Evolutionary conservation across 106 monocot genomes (phyloP), one percentile per base, ranked within the genome.

Genomic region (Iris macrosiphon): DNA sequence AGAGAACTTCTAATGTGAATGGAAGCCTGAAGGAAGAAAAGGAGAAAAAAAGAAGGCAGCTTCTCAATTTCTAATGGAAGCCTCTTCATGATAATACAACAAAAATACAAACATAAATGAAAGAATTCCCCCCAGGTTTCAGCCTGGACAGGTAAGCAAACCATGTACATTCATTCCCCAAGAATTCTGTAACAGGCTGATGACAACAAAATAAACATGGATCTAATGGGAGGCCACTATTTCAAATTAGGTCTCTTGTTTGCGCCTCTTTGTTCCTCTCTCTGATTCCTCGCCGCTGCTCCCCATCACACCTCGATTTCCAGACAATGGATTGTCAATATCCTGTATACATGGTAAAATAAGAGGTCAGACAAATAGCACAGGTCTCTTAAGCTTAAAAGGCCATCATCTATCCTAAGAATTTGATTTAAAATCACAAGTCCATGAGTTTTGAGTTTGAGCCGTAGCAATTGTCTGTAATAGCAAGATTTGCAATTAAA

Each of bases 181-280:
- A 1, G 10, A 16, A 3, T 20, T 31, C n/a, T 0, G 22, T 14
- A n/a, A 29, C 38, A 7, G 39, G 12, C 1, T 3, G 3, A 40
- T 1, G 30, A 16, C 14, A 24, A 25, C 4, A 26, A 13, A 26
- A 27, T 41, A 29, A 26, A 50, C n/a, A n/a, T n/a, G n/a, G n/a
- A n/a, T n/a, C n/a, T n/a, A n/a, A n/a, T n/a, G n/a, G n/a, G n/a
- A n/a, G n/a, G n/a, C n/a, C n/a, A n/a, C n/a, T n/a, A n/a, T n/a
- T n/a, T n/a, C n/a, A n/a, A n/a, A n/a, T n/a, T n/a, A n/a, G 25
- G 31, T 53, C 45, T 40, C 20, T 7, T 14, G 6, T 26, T 54
- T 70, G 6, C 45, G 52, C 54, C 70, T 41, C 26, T 69, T 69
- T 43, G 52, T 40, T 31, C 52, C 69, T 45, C 53, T 60, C 7